Evolutionary conservation across 805 yeast genomes (phyloP).

Genomic region (Saturnispora besseyi): DNA sequence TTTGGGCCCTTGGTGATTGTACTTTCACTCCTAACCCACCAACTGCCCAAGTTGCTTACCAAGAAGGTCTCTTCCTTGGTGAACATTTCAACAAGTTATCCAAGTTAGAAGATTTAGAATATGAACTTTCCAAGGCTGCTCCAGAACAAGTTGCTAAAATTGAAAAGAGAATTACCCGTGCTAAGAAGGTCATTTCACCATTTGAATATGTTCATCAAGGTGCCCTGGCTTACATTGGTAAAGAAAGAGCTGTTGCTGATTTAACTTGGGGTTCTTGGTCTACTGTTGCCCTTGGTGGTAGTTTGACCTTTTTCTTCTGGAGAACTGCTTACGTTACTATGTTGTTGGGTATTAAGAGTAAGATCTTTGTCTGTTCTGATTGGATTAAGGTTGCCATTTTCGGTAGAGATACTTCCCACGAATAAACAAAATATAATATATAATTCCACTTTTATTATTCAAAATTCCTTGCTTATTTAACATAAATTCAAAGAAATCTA

Average conservation of each 20-base stretch:
- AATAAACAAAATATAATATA: constrained; percentile 10
- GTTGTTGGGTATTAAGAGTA: constrained; percentile 86
- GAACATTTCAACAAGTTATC: constrained; percentile 56
- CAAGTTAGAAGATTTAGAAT: constrained; percentile 50
- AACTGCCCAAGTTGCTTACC: constrained; percentile 96
- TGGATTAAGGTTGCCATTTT: constrained; percentile 83
- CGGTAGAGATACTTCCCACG: constrained; percentile 92
- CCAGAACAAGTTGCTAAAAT: constrained; percentile 27
- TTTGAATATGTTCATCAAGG: constrained; percentile 87
- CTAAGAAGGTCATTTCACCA: constrained; percentile 39
- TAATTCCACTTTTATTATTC: not conserved
- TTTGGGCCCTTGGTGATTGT: constrained; percentile 92
- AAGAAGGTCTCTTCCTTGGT: constrained; percentile 81
- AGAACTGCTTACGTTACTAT: constrained; percentile 86
- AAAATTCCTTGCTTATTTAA: not conserved
- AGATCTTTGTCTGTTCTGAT: constrained; percentile 74
- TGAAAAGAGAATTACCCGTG: constrained; percentile 29
- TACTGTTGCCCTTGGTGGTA: constrained; percentile 74
- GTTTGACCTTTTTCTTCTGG: constrained; percentile 88
- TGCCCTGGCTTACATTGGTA: constrained; percentile 88
- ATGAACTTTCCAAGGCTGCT: constrained; percentile 31
- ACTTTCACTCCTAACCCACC: constrained; percentile 88
- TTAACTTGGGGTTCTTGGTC: constrained; percentile 72
- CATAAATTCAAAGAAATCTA: not conserved
- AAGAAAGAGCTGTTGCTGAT: constrained; percentile 91